phyloP scores from a whole-genome alignment of 2,329 filamentous ascomycete species.

The Fusarium burgessii region DNA sequence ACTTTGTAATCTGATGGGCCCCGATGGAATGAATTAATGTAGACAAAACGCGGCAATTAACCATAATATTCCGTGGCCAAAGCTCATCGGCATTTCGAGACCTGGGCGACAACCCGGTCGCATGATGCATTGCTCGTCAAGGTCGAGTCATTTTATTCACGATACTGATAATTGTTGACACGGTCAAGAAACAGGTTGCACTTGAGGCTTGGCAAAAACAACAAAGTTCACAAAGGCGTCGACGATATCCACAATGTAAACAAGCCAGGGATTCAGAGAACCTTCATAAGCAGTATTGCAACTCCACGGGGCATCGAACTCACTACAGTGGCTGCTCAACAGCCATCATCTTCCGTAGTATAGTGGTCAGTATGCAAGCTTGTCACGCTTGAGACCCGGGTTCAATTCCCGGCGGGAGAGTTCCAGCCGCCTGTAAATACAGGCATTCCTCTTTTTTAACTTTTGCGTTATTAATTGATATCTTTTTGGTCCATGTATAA shows the following conservation, averaged over 20 bases:
- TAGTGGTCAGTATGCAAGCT: conserved; percentile 35
- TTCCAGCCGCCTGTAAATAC: conserved; percentile 17
- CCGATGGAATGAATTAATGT: neutral
- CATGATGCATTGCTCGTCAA: neutral
- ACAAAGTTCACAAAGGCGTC: neutral
- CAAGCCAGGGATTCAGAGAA: neutral
- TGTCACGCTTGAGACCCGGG: conserved; percentile 33
- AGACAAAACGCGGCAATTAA: conserved; percentile 2
- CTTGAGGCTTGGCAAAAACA: neutral
- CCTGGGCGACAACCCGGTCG: neutral
- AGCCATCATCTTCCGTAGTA: conserved; percentile 34
- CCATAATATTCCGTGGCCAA: neutral
- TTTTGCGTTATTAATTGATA: fast-evolving
- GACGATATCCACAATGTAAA: neutral
- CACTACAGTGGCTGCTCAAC: conserved; percentile 22
- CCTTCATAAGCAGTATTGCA: fast-evolving
- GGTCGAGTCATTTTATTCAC: neutral
- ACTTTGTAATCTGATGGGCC: neutral
- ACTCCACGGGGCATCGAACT: conserved; percentile 14
- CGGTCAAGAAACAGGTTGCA: no score
- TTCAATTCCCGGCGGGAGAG: conserved; percentile 34
- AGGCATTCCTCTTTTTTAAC: neutral
- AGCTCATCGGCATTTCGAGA: neutral
- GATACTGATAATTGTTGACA: neutral
- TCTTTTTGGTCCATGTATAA: neutral